Conservation (phyloP, 2,329 filamentous ascomycete genomes). For the Fusarium mundagurra region DNA sequence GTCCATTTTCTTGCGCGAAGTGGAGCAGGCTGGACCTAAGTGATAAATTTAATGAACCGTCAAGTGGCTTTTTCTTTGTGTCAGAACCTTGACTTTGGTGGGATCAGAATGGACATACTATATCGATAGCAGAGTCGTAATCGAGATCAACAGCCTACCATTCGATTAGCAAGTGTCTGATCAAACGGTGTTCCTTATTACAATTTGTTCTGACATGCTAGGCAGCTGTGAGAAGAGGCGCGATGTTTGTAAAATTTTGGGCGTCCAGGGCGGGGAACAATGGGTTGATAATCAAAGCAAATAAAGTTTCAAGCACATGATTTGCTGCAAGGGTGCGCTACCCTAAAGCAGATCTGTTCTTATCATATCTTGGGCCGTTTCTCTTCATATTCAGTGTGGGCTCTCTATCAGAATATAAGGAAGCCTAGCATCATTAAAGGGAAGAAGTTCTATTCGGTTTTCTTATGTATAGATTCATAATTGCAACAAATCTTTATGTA, state of each 20-base stretch:
- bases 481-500: too few relatives aligned
- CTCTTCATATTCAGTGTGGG: too few relatives aligned
- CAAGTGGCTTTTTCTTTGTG: neutral
- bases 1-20: slow-evolving; percentile 23
- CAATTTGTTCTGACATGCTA: slow-evolving; percentile 17
- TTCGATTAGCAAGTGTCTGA: neutral
- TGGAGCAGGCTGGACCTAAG: slow-evolving; percentile 19
- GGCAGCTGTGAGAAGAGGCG: too few relatives aligned
- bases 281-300: neutral
- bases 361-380: neutral
- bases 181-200: rapidly evolving
- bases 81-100: neutral
- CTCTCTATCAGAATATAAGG: neutral
- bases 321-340: neutral
- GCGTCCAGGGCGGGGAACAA: neutral
- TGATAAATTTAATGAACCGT: slow-evolving; percentile 18
- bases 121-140: slow-evolving; percentile 16
- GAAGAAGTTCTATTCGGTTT: too few relatives aligned
- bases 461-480: too few relatives aligned
- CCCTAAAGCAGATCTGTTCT: neutral
- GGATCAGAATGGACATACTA: neutral
- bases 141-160: slow-evolving; percentile 2
- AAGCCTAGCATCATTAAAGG: neutral
- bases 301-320: neutral
- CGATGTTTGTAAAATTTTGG: neutral